phyloP scores from a whole-genome alignment of 2,329 filamentous ascomycete species.

The Arthrobotrys iridis region DNA sequence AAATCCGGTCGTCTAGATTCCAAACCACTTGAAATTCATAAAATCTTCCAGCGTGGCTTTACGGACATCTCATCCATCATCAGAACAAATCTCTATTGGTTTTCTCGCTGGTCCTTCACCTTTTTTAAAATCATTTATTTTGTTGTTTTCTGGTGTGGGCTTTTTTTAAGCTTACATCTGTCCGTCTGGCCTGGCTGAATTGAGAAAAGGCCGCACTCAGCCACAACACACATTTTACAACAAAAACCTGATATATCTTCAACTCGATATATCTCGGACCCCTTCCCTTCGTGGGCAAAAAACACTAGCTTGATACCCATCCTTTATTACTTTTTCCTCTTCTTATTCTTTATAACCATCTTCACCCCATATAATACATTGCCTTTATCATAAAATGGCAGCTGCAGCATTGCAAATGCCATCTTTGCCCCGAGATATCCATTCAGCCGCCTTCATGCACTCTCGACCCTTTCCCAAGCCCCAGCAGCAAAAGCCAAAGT shows the following conservation, averaged over 20 bases:
- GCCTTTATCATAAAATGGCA: slow-evolving; percentile 46
- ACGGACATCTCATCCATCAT: slow-evolving; percentile 4
- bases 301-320: background rate
- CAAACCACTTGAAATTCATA: slow-evolving; percentile 18
- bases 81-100: slow-evolving; percentile 6
- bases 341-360: background rate
- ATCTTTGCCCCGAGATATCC: slow-evolving; percentile 41
- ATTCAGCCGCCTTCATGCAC: slow-evolving; percentile 45
- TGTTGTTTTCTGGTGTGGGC: background rate
- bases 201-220: slow-evolving; percentile 13
- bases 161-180: slow-evolving; percentile 1
- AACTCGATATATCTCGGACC: slow-evolving; percentile 35
- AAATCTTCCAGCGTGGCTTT: slow-evolving; percentile 35
- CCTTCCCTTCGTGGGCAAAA: background rate
- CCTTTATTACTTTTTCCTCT: background rate
- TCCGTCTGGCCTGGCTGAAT: slow-evolving; percentile 5
- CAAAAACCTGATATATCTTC: slow-evolving; percentile 28
- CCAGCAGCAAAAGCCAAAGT: slow-evolving; percentile 43
- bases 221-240: slow-evolving; percentile 47
- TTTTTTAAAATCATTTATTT: background rate
- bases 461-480: slow-evolving; percentile 23
- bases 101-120: background rate
- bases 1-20: slow-evolving; percentile 27
- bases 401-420: slow-evolving; percentile 51
- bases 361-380: background rate